Base-by-base conservation (phyloP, 2,329 filamentous ascomycete genomes). In the Pseudocercospora fijiensis region DNA sequence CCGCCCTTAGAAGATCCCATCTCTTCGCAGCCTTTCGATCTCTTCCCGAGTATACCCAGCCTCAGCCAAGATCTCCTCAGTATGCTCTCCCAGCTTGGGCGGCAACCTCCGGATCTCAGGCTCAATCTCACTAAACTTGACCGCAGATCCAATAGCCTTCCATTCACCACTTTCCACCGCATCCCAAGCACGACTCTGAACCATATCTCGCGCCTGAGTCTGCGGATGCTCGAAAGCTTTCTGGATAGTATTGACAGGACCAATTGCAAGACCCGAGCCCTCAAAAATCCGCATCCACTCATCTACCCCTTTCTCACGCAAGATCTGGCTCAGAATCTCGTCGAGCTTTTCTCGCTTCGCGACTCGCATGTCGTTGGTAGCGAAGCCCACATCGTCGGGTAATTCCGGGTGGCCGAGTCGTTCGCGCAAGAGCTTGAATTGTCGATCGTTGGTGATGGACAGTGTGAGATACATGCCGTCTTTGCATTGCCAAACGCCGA, bases 231-330 rank as follows among this genome's bases (percentile, higher is more conserved):
- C 63, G 64, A 81, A 80, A 0, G 75, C 77, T 26, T 69, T 66
- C 60, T 80, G 72, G 28, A 81, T 74, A 2, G 69, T 77, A 61
- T 81, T 81, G 47, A 81, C 78, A 1, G 79, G 74, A 0, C 75
- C 79, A 52, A 80, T 78, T 0, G 80, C 77, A 64, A 82, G 72
- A 3, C 77, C 78, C 26, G 75, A 79, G 0, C 74, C 75, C 20
- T 78, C 76, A 52, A 82, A 77, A 0, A 72, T 65, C 1, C 37
- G 18, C 5, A 77, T 60, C 78, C 78, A 80, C 33, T 78, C 75
- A 1, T 72, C 65, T 0, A 75, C 78, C 4, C 76, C 75, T 62
- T 74, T 76, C 11, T 52, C 41, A 22, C 47, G 52, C 49, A 80
- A 74, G 1, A 73, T 58, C 1, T 62, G 61, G 28, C 75, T 70